Conservation (phyloP, 768 basidiomycete species). For the Psilocybe cyanescens region DNA sequence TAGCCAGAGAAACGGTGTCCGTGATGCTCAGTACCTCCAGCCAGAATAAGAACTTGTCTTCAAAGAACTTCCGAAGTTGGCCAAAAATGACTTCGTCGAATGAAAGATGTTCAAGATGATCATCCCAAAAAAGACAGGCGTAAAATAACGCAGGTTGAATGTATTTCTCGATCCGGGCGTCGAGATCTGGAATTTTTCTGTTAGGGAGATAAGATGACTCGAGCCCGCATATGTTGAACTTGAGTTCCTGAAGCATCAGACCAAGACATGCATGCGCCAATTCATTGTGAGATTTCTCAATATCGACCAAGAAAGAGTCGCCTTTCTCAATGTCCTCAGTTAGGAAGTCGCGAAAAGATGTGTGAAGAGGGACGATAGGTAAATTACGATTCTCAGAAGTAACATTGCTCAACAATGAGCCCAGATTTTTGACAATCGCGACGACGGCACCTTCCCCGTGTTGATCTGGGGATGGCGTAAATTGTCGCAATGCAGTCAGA, state of each 20-base stretch:
- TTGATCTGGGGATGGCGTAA: neutral
- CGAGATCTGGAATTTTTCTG: conserved; percentile 23
- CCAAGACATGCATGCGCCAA: neutral
- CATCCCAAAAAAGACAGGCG: conserved; percentile 39
- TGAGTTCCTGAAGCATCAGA: neutral
- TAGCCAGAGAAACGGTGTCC: conserved; percentile 15
- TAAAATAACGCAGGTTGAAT: conserved; percentile 37
- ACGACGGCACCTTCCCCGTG: neutral
- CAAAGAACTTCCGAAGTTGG: conserved; percentile 17
- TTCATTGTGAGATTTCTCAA: neutral
- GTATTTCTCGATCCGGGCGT: conserved; percentile 15
- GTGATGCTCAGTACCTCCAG: conserved; percentile 37
- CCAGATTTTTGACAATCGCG: neutral
- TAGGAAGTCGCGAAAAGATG: conserved; percentile 2
- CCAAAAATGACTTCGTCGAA: conserved; percentile 11
- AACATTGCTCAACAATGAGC: neutral
- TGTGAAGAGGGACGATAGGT: neutral
- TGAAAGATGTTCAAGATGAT: conserved; percentile 25
- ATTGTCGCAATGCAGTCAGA: neutral
- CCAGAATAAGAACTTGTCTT: conserved; percentile 37
- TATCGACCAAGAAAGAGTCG: neutral
- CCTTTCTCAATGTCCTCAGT: neutral
- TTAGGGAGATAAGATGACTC: neutral
- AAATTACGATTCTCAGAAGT: neutral
- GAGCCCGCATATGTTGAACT: neutral